phyloP scores from a whole-genome alignment of 2,329 filamentous ascomycete species.

The Epichloe uncinata region DNA sequence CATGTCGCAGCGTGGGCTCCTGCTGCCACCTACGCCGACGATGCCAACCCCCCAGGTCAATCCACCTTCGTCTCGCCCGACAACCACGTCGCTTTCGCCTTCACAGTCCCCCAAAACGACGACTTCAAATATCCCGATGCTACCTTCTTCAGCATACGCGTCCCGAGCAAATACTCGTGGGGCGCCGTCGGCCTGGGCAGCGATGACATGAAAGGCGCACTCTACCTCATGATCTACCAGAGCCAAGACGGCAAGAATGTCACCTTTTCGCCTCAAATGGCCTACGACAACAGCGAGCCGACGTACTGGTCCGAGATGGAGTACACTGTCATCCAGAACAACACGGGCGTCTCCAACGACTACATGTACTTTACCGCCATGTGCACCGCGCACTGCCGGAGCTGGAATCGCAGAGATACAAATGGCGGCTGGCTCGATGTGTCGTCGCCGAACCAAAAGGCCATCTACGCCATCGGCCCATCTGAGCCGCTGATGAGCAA shows the following conservation, averaged over 20 bases:
- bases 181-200: constrained; percentile 41
- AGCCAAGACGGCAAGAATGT: constrained; percentile 32
- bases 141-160: constrained; percentile 41
- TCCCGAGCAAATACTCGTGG: constrained; percentile 34
- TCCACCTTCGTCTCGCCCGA: constrained; percentile 32
- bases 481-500: constrained; percentile 29
- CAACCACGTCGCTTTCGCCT: constrained; percentile 32
- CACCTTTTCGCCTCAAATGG: constrained; percentile 41
- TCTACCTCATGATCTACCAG: constrained; percentile 43
- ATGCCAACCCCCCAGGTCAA: constrained; percentile 18
- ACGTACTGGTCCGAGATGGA: constrained; percentile 29
- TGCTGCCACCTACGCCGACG: constrained; percentile 12
- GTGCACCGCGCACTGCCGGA: constrained; percentile 37
- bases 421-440: constrained; percentile 34
- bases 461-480: constrained; percentile 44
- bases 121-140: constrained; percentile 22
- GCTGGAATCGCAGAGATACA: constrained; percentile 26
- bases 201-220: constrained; percentile 34
- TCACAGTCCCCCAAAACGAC: constrained; percentile 33
- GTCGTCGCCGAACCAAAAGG: constrained; percentile 30
- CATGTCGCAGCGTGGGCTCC: constrained; percentile 12
- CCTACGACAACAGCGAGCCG: constrained; percentile 39
- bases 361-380: constrained; percentile 35
- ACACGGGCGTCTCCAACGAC: constrained; percentile 33
- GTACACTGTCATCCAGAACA: constrained; percentile 27